These are phyloP conservation scores for Spathaspora arborariae DNA, from an alignment of 805 yeast species.

Conservation along the genomic window DNA sequence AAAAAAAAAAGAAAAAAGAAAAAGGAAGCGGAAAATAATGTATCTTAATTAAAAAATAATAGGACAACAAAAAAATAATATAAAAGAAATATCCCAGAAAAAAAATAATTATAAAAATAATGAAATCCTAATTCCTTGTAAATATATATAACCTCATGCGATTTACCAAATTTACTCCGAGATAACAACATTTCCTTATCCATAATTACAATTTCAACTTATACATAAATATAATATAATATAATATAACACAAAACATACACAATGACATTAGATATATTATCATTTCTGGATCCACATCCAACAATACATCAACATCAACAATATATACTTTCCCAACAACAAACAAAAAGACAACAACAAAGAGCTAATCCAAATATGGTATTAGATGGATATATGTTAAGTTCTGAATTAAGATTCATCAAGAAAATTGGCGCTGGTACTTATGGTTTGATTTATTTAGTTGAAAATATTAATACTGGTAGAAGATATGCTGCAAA, in stretches of 20 bases:
- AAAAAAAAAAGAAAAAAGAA: constrained; percentile 1
- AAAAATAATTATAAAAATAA: too few species aligned
- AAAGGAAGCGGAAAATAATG: not conserved
- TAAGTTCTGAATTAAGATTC: constrained; percentile 35
- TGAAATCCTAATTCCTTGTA: too few species aligned
- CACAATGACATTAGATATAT: constrained; percentile 11
- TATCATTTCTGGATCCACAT: constrained; percentile 7
- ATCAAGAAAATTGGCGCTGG: constrained; percentile 71
- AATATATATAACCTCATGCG: not conserved
- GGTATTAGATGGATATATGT: constrained; percentile 18
- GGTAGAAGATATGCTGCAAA: constrained; percentile 65
- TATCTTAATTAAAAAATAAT: not conserved
- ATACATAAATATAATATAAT: not conserved
- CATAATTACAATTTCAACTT: not conserved
- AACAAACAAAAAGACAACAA: constrained; percentile 3
- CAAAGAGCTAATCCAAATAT: constrained; percentile 6
- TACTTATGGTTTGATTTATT: constrained; percentile 78
- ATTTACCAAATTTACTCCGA: not conserved
- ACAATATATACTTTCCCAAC: not conserved
- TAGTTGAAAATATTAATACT: constrained; percentile 53
- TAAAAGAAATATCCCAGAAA: not conserved
- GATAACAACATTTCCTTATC: not conserved
- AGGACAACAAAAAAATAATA: not conserved
- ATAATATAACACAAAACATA: not conserved
- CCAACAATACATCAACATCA: constrained; percentile 1